phyloP scores from a whole-genome alignment of 2,329 filamentous ascomycete genomes.

The Aspergillus pseudotamarii region DNA sequence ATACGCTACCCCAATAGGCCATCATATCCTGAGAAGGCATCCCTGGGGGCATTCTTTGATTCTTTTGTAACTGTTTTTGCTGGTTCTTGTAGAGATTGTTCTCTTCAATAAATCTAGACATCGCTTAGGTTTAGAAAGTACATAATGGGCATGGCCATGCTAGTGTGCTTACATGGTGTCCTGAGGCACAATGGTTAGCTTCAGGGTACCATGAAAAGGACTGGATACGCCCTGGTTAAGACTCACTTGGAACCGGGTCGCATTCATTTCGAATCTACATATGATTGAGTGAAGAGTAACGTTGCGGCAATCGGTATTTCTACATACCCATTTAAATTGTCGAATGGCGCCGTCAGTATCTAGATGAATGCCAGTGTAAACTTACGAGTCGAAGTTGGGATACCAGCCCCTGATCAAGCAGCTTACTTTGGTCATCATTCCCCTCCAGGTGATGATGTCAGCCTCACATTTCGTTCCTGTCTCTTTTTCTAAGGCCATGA shows the following conservation, averaged over 20 bases:
- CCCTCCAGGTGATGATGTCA: conserved; percentile 88
- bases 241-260: conserved; percentile 80
- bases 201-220: conserved; percentile 2
- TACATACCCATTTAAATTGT: conserved; percentile 73
- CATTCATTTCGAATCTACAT: conserved; percentile 89
- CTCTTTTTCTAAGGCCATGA: conserved; percentile 72
- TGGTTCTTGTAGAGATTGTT: conserved; percentile 73
- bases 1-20: conserved; percentile 79
- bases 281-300: conserved; percentile 14
- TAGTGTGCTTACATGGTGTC: conserved; percentile 55
- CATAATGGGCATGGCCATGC: neutral
- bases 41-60: conserved; percentile 53
- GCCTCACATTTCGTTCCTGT: conserved; percentile 69
- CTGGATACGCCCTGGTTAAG: neutral
- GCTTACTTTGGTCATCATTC: conserved; percentile 94
- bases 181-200: conserved; percentile 39
- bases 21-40: conserved; percentile 74
- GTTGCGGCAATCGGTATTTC: neutral
- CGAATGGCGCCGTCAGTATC: conserved; percentile 85
- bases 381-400: neutral
- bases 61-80: conserved; percentile 61
- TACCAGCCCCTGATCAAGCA: neutral
- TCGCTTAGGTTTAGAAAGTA: conserved; percentile 23
- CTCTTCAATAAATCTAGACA: conserved; percentile 83
- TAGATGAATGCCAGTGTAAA: conserved; percentile 41